phyloP scores from a whole-genome alignment of 495 filamentous ascomycete genomes.

The Neurospora sp. region DNA sequence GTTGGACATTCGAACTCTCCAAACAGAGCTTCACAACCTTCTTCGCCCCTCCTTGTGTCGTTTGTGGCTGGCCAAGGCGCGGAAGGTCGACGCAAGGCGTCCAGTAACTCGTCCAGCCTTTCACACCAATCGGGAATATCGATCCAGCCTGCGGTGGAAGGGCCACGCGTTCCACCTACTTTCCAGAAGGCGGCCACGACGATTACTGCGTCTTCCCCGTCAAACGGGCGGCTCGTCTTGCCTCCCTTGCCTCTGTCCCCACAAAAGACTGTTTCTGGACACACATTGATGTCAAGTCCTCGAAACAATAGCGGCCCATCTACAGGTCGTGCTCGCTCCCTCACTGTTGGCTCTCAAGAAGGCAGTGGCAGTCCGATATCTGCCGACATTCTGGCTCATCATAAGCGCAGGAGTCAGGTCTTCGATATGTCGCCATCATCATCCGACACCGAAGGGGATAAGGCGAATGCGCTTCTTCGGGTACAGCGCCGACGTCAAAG shows the following conservation, averaged over 20 bases:
- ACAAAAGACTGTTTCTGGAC: conserved; percentile 27
- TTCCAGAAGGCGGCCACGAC: conserved; percentile 48
- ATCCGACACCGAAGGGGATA: conserved; percentile 90
- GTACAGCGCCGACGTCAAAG: conserved; percentile 88
- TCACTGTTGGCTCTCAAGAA: conserved; percentile 92
- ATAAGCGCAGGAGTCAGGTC: conserved; percentile 82
- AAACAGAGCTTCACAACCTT: conserved; percentile 80
- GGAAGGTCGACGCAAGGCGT: conserved; percentile 51
- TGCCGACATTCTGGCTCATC: conserved; percentile 62
- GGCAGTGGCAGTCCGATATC: conserved; percentile 63
- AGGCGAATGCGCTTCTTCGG: conserved; percentile 82
- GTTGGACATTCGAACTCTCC: conserved; percentile 75
- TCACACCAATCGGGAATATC: conserved; percentile 68
- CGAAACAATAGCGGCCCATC: conserved; percentile 36
- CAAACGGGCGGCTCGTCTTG: conserved; percentile 53
- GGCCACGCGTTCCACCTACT: conserved; percentile 47
- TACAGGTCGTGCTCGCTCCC: conserved; percentile 60
- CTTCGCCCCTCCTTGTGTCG: conserved; percentile 84
- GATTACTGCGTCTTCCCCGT: conserved; percentile 63
- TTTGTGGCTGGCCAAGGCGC: conserved; percentile 64
- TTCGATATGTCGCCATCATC: conserved; percentile 96
- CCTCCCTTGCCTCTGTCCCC: conserved; percentile 39
- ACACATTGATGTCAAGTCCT: conserved; percentile 29
- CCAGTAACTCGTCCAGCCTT: conserved; percentile 74
- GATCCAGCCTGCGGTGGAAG: conserved; percentile 69